Evolutionary conservation across 192 early-diverging fungal genomes (phyloP), one percentile per base, ranked within the genome.

Genomic region (Phycomyces blakesleeanus): DNA sequence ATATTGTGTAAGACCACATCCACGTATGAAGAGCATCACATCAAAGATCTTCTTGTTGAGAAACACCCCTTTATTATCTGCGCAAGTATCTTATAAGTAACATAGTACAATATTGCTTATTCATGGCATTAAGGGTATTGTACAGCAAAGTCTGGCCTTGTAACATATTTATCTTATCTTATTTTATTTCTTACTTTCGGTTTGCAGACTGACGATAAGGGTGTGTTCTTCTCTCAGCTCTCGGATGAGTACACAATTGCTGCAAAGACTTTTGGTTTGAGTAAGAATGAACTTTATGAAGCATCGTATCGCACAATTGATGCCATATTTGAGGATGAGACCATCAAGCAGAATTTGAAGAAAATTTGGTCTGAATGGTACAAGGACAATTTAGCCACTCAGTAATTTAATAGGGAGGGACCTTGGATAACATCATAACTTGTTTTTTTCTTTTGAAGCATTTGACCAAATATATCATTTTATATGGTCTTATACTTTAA

Each of bases 51-150:
- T n/a, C 57, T 80, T 12, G 39, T 47, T 14, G 59, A 61, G 10
- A 55, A 58, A n/a, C 78, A 81, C 41, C 82, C 83, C 4, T 77
- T 77, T 57, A 52, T 73, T 49, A 63, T 86, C 25, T 88, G 86
- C 50, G 76, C 75, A 66, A 78, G 73, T 71, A 18, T 42, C 16
- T 1, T n/a, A n/a, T n/a, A n/a, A n/a, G n/a, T n/a, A n/a, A n/a
- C n/a, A n/a, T n/a, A n/a, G n/a, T n/a, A n/a, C n/a, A n/a, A n/a
- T n/a, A n/a, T n/a, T n/a, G n/a, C n/a, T n/a, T n/a, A n/a, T n/a
- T n/a, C n/a, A n/a, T n/a, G n/a, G n/a, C n/a, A n/a, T n/a, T n/a
- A n/a, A n/a, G n/a, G n/a, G n/a, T n/a, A n/a, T n/a, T n/a, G n/a
- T n/a, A n/a, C n/a, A n/a, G n/a, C n/a, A n/a, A n/a, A n/a, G n/a